Conservation (phyloP, 371 early-diverging fungal species). For the Apophysomyces sp. region DNA sequence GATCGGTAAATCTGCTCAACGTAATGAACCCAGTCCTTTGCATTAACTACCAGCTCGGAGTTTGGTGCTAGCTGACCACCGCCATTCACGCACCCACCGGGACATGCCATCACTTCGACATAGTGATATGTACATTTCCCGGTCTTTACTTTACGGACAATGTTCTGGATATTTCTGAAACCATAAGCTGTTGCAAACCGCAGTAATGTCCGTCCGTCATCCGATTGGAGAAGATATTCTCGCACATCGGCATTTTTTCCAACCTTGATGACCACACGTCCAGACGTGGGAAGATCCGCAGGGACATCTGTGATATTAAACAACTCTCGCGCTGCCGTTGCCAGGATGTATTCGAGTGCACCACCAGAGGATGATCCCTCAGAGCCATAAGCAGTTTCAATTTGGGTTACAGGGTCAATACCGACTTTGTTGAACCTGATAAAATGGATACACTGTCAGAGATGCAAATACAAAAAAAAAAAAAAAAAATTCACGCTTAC, state of each 20-base stretch:
- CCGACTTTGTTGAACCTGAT: conserved; percentile 44
- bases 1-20: conserved; percentile 60
- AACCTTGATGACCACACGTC: conserved; percentile 51
- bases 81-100: conserved; percentile 90
- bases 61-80: conserved; percentile 79
- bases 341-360: conserved; percentile 82
- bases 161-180: conserved; percentile 95
- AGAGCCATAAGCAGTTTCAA: conserved; percentile 53
- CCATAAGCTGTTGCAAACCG: conserved; percentile 90
- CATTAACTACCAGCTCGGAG: conserved; percentile 45
- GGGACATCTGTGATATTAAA: conserved; percentile 63
- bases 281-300: conserved; percentile 24
- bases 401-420: conserved; percentile 36
- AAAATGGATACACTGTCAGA: background rate
- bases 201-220: conserved; percentile 54
- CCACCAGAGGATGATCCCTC: conserved; percentile 91
- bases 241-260: conserved; percentile 86
- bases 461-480: background rate
- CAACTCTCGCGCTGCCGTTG: conserved; percentile 76
- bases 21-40: conserved; percentile 60
- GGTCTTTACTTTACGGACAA: conserved; percentile 84
- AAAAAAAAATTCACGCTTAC: conserved; percentile 15
- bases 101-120: conserved; percentile 98
- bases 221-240: conserved; percentile 59
- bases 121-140: conserved; percentile 77